Base-by-base conservation (phyloP, 805 yeast species). In the Metschnikowia picachoensis region DNA sequence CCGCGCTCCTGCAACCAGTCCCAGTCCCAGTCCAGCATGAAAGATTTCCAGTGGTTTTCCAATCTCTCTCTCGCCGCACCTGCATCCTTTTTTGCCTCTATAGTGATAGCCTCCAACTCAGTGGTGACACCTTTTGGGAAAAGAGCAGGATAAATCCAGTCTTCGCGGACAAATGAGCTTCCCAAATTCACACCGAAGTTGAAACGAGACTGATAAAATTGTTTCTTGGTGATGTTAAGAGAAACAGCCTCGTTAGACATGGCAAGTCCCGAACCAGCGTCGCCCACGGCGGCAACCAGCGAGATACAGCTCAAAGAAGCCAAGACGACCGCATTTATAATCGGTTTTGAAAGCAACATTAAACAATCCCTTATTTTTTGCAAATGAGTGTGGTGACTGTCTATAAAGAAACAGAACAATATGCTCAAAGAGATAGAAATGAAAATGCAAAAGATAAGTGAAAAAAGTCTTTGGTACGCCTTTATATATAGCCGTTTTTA, bases 161-260 rank as follows among this genome's bases (percentile, higher is more conserved):
- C 81, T 60, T 91, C 97, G 37, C 80, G 71, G 0, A 90, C 82
- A 62, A 90, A 91, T 45, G 83, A 63, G 0, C 90, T 76, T 0
- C 98, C 98, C 34, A 91, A 67, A 62, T 90, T 91, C 29, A 87
- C 95, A 4, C 97, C 98, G 59, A 79, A 82, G 60, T 87, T 87
- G 55, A 69, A 67, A 41, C 94, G 68, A n/a, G 75, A 66, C 54
- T 77, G 83, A 55, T 73, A 80, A n/a, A 86, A 74, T 17, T 80
- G 72, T 34, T 63, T 67, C 41, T 58, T 59, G 9, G 74, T 57
- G 4, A 77, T 79, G 7, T 47, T 49, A 14, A 51, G 31, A 1
- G 74, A 70, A 4, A 67, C 70, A 2, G 72, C 72, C 3, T 68
- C 64, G 16, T 49, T 16, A 11, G 44, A 11, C 16, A 28, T 17